phyloP scores from a whole-genome alignment of 805 yeast species.

The Metschnikowia orientalis region DNA sequence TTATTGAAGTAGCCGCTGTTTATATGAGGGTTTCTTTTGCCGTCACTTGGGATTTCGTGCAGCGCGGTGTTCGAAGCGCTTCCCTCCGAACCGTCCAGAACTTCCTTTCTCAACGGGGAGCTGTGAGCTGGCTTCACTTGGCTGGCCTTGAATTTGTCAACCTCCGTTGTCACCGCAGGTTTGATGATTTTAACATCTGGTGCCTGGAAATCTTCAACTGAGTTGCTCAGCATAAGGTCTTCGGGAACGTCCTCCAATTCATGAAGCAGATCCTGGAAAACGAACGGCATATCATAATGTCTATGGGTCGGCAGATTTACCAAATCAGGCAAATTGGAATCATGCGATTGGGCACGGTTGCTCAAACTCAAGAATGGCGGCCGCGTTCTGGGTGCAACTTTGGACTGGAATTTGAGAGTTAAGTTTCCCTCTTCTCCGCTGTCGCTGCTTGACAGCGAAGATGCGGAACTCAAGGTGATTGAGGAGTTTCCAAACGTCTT shows the following conservation, averaged over 20 bases:
- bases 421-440: conserved; percentile 41
- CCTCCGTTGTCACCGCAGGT: background rate
- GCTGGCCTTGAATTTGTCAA: conserved; percentile 6
- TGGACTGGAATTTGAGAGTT: conserved; percentile 42
- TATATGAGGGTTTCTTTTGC: conserved; percentile 4
- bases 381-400: conserved; percentile 29
- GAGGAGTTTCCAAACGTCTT: conserved; percentile 11
- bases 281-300: conserved; percentile 26
- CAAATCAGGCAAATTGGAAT: conserved; percentile 35
- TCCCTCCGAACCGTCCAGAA: conserved; percentile 6
- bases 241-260: conserved; percentile 42
- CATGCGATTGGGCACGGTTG: conserved; percentile 39
- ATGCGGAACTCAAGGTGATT: conserved; percentile 13
- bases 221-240: conserved; percentile 24
- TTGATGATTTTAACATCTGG: conserved; percentile 1
- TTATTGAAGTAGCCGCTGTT: conserved; percentile 30
- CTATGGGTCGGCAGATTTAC: conserved; percentile 12
- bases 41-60: conserved; percentile 10
- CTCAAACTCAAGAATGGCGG: conserved; percentile 32
- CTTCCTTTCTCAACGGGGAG: conserved; percentile 17
- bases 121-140: conserved; percentile 10
- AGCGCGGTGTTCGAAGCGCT: background rate
- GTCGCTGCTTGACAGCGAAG: conserved; percentile 23
- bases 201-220: conserved; percentile 6
- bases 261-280: conserved; percentile 28